Evolutionary conservation across 1,284 basidiomycete genomes (phyloP), one percentile per base, ranked within the genome.

Genomic region (Irpex rosettiformis): DNA sequence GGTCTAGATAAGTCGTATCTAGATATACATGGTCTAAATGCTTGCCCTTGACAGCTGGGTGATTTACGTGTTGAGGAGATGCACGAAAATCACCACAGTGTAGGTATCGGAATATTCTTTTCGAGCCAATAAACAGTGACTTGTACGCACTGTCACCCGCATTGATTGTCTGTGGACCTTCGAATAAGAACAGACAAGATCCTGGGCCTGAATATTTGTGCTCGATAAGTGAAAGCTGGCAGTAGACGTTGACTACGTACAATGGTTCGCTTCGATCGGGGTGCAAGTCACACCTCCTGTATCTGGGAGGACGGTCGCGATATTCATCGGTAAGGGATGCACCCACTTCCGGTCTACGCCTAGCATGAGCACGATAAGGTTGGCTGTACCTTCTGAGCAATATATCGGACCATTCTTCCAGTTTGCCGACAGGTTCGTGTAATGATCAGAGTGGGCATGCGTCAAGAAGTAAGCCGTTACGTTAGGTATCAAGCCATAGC

Each of bases 241-340:
- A 3, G 13, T 28, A 2, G 27, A 51, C 1, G 11, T 47, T 29
- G 3, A 3, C 7, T 5, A 69, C 79, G 45, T 52, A 85, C 94
- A 96, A 69, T 98, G 97, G 69, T 99, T 99, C 2, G 96, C 96
- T 66, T 97, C 93, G n/a, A 99, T 93, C 43, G 94, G 84, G 0
- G 94, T 98, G 1, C 98, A 96, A 37, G 75, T 79, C 37, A 98
- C 93, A 1, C 94, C 95, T 28, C 88, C 87, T 0, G 93, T 93
- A 64, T 92, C 76, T 0, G 94, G 93, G 52, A 99, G 81, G 13
- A 82, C 72, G 2, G 84, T 88, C 0, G 92, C 81, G 0, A 77
- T 76, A 69, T 98, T 84, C 81, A 95, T 86, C 0, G 93, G 92
- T 0, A 98, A 77, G 27, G 94, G 85, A 65, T 89, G 82, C 0